Base-by-base conservation (phyloP, 306 rosid genomes). In the Fagus sylvatica region DNA sequence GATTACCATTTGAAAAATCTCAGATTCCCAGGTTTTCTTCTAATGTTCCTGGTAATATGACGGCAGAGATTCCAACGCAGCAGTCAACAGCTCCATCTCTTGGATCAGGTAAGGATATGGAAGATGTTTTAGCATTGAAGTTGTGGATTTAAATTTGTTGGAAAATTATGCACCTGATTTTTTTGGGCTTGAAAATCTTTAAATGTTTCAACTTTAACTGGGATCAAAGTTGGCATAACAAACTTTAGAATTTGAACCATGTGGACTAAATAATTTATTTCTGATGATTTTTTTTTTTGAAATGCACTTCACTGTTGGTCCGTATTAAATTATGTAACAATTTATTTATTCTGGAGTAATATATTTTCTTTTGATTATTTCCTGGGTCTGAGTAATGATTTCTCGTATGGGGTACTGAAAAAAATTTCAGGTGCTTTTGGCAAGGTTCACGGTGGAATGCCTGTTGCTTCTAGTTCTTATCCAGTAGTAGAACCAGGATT, bases 391-490 rank as follows among this genome's bases (percentile, higher is more conserved):
- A 56, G 53, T 81, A 36, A 59, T 83, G 33, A 71, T 78, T 16
- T 16, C 61, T 40, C 42, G 46, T 59, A 37, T 41, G 72, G 30
- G 71, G 30, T 67, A 46, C n/a, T 82, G 74, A 46, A 74, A 76
- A 22, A 46, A 72, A 61, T 70, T 79, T 67, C 80, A 92, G 97
- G 91, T 84, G 85, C 89, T 83, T 86, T 87, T 81, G 87, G 88
- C 39, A 90, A 85, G 83, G 82, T 78, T 86, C 93, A 90, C 62
- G 96, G 91, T 69, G 89, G 92, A 19, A 75, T 84, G 82, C 61
- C 78, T 9, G 82, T 79, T 78, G 83, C 86, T 55, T 53, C 89
- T 71, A 72, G 86, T 74, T 86, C 91, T 53, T 78, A 84, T 87
- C 86, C 86, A 48, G 81, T 83, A 72, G 68, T 79, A 37, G 96